Evolutionary conservation across 1,284 basidiomycete species (phyloP), one percentile per base, ranked within the genome.

Genomic region (Gomphus bonarii): DNA sequence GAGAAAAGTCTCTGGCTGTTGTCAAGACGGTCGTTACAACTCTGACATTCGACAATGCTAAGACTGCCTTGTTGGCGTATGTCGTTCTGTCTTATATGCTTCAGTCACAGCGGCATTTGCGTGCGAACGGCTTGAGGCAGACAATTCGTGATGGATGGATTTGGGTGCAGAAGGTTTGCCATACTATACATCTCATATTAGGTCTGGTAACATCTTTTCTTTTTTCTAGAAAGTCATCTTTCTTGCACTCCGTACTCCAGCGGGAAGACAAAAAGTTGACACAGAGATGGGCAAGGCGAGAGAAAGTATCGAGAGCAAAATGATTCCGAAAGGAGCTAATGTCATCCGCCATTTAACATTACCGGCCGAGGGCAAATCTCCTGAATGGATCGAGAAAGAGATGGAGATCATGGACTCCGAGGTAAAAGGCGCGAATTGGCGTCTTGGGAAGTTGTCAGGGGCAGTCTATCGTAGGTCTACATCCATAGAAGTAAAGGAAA

Each of bases 381-480:
- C 78, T n/a, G 84, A 88, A 59, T 91, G 89, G 87, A 85, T 95
- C 58, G 66, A 84, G 18, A 75, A 75, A 5, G 87, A 93, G 66
- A 91, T 92, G 85, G 76, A 79, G 22, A 81, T 76, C 65, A 85
- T 94, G 82, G 87, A 92, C 67, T 70, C 65, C 28, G 80, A 82
- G 61, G 64, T 77, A 55, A 71, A 70, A 36, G 65, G 75, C 51
- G 67, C 73, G 1, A 75, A 81, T 60, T 97, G 82, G 85, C 81
- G 75, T 57, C 69, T 79, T 8, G 93, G 94, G 9, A 85, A 89
- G 66, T 74, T 95, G 6, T 90, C 86, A 44, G 92, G 92, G 6
- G 88, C 91, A 10, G 88, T 95, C 3, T 95, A 95, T 67, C 91
- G 90, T 86, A 72, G 70, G 80, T 75, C 55, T 35, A 47, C n/a